Conservation (phyloP, 345 rosid species). For the Theobroma cacao region DNA sequence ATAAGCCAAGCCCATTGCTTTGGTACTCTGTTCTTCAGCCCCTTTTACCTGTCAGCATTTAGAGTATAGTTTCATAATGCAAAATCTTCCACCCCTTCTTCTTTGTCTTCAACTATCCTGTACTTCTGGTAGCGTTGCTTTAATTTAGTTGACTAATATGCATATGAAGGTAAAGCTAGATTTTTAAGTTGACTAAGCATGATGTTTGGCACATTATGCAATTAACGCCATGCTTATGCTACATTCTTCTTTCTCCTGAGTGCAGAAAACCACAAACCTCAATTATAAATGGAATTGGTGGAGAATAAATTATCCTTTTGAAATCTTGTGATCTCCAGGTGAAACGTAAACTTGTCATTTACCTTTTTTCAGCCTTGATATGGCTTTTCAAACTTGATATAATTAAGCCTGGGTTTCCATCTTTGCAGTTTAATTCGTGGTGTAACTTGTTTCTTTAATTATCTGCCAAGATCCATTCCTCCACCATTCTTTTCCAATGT, state of each 20-base stretch:
- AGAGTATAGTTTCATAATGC: neutral
- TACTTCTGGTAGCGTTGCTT: neutral
- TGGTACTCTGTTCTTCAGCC: neutral
- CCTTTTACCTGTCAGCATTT: neutral
- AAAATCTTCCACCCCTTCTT: neutral
- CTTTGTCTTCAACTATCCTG: neutral
- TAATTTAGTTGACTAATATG: no score
- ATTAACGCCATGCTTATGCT: neutral
- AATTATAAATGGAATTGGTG: neutral
- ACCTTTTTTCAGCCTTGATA: no score
- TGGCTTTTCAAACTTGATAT: neutral
- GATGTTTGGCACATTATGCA: neutral
- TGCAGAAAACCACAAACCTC: neutral
- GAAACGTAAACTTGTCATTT: neutral
- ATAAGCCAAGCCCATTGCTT: neutral
- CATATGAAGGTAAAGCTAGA: no score
- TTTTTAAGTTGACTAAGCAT: neutral
- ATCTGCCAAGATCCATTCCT: no score
- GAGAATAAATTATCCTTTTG: no score
- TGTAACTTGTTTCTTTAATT: no score
- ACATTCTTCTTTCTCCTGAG: neutral
- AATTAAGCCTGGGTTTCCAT: no score
- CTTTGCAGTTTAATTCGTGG: no score
- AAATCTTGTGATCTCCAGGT: neutral
- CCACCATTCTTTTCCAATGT: neutral